These are phyloP conservation scores for Neoscytalidium dimidiatum DNA, from an alignment of 2,329 filamentous ascomycete genomes.

Conservation along the genomic window DNA sequence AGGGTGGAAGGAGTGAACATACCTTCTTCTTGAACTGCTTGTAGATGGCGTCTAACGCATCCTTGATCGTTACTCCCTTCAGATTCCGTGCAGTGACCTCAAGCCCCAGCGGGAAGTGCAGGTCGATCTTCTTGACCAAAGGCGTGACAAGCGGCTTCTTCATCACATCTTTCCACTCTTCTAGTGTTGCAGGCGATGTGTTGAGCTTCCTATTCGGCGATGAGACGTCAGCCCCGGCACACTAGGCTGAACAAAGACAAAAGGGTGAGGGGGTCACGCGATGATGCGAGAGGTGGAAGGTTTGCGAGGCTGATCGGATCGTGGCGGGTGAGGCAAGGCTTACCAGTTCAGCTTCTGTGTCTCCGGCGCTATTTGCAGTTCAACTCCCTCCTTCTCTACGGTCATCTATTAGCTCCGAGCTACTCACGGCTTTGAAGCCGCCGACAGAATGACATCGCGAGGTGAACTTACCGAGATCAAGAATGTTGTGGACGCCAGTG, in stretches of 20 bases:
- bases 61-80: constrained; percentile 96
- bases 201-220: constrained; percentile 78
- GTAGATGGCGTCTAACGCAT: constrained; percentile 91
- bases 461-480: constrained; percentile 75
- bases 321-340: constrained; percentile 35
- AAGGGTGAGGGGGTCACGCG: background rate
- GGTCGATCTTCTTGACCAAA: constrained; percentile 89
- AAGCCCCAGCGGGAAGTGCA: constrained; percentile 85
- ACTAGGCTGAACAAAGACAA: background rate
- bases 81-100: constrained; percentile 88
- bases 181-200: constrained; percentile 70
- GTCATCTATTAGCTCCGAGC: constrained; percentile 30
- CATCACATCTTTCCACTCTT: constrained; percentile 76
- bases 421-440: background rate
- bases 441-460: background rate
- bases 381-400: constrained; percentile 71
- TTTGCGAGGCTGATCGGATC: background rate
- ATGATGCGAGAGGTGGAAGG: constrained; percentile 2
- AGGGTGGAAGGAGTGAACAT: constrained; percentile 34
- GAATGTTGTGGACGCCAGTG: constrained; percentile 76
- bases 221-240: background rate
- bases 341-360: constrained; percentile 90
- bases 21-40: constrained; percentile 98
- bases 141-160: constrained; percentile 80
- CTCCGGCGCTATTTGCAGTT: constrained; percentile 74